Conservation (phyloP, 257 asterid genomes). For the Jacaranda copaia region DNA sequence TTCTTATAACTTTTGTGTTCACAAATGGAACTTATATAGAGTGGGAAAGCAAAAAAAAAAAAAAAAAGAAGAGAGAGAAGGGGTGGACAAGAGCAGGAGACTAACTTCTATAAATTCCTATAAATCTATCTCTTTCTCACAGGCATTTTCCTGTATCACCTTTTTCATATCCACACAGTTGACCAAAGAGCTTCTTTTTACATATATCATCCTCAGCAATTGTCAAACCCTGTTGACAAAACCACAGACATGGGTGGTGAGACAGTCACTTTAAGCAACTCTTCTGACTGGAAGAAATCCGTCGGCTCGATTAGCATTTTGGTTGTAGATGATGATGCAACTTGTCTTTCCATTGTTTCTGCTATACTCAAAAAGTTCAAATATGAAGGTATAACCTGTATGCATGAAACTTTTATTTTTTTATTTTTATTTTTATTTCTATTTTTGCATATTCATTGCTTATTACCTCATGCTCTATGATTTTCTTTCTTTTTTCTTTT, state of each 20-base stretch:
- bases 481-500: background rate
- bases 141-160: conserved; percentile 19
- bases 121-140: background rate
- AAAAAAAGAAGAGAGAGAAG: background rate
- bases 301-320: conserved; percentile 42
- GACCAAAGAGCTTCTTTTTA: conserved; percentile 30
- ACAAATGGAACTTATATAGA: conserved; percentile 10
- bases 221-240: conserved; percentile 34
- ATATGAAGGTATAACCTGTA: conserved; percentile 43
- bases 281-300: conserved; percentile 4
- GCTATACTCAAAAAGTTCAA: conserved; percentile 54
- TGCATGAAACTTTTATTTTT: background rate
- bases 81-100: conserved; percentile 21
- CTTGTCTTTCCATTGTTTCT: conserved; percentile 61
- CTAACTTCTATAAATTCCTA: conserved; percentile 28
- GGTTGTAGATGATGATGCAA: conserved; percentile 65
- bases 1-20: background rate
- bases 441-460: background rate
- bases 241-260: conserved; percentile 41
- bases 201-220: conserved; percentile 30
- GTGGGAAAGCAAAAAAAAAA: conserved; percentile 12
- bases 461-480: background rate
- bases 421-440: too few species aligned
- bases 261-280: conserved; percentile 1
- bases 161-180: conserved; percentile 39